Evolutionary conservation across 2,329 filamentous ascomycete genomes (phyloP).

Genomic region (Trichophyton simii): DNA sequence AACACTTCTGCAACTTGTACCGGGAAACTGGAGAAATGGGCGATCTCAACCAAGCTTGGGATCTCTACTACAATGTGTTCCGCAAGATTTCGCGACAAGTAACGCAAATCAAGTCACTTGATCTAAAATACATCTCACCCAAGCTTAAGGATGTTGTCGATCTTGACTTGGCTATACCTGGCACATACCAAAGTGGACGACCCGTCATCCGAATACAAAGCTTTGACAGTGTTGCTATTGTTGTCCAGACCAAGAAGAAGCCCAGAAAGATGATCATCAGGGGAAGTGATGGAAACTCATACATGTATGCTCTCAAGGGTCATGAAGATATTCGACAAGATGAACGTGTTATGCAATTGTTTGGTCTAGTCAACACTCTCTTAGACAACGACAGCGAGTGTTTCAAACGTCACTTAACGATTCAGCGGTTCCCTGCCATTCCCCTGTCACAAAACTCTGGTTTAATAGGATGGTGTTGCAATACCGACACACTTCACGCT

Average conservation of each 20-base stretch:
- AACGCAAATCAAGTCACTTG: slow-evolving; percentile 80
- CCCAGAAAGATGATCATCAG: slow-evolving; percentile 78
- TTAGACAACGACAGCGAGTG: slow-evolving; percentile 88
- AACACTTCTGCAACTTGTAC: slow-evolving; percentile 92
- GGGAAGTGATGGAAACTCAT: slow-evolving; percentile 77
- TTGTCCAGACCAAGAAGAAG: slow-evolving; percentile 94
- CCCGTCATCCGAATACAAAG: slow-evolving; percentile 74
- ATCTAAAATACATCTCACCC: slow-evolving; percentile 93
- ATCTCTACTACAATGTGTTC: slow-evolving; percentile 98
- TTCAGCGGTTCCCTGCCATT: slow-evolving; percentile 92
- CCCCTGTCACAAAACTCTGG: slow-evolving; percentile 93
- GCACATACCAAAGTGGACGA: slow-evolving; percentile 72
- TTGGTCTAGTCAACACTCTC: slow-evolving; percentile 92
- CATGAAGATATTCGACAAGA: slow-evolving; percentile 99
- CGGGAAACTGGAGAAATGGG: slow-evolving; percentile 77
- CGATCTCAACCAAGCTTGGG: slow-evolving; percentile 96
- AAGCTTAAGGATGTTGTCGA: slow-evolving; percentile 76
- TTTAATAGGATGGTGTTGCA: slow-evolving; percentile 89
- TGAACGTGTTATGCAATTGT: slow-evolving; percentile 98
- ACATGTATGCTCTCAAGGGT: slow-evolving; percentile 90
- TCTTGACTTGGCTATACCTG: slow-evolving; percentile 87
- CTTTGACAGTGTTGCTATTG: slow-evolving; percentile 78
- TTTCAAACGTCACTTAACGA: slow-evolving; percentile 92
- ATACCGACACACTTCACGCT: slow-evolving; percentile 93
- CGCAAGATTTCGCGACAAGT: slow-evolving; percentile 86